Percentiles rank a stretch among this genome's conserved stretches.
These are phyloP conservation scores for Solanum bulbocastanum DNA, from an alignment of 257 asterid species.

Conservation along the genomic window DNA sequence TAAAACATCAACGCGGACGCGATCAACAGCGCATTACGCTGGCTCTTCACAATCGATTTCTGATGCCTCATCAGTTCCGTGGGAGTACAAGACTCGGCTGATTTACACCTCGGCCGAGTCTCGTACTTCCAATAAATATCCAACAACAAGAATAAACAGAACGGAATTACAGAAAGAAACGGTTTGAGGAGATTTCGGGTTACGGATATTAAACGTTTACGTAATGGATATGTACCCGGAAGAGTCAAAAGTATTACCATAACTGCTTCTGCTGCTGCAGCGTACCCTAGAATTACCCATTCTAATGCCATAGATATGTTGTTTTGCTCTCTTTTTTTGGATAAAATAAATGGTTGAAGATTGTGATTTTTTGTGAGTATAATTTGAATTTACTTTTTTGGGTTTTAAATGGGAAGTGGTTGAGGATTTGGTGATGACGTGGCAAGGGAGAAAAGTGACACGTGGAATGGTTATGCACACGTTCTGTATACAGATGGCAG, in stretches of 20 bases:
- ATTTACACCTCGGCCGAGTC: conserved; percentile 26
- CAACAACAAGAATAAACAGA: conserved; percentile 27
- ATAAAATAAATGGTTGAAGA: not conserved
- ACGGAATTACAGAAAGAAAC: conserved; percentile 35
- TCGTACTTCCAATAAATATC: conserved; percentile 63
- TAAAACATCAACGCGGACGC: conserved; percentile 34
- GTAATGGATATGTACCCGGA: conserved; percentile 20
- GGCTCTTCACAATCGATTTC: conserved; percentile 36
- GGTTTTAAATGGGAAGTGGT: not conserved
- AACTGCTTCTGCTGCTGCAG: conserved; percentile 38
- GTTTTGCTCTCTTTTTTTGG: not conserved
- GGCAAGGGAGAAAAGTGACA: not conserved
- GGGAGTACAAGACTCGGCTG: conserved; percentile 20
- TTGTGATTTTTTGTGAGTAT: not conserved
- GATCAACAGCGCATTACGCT: conserved; percentile 39
- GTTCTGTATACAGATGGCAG: not conserved
- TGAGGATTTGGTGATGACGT: not conserved
- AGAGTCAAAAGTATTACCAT: conserved; percentile 37
- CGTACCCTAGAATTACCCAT: conserved; percentile 47
- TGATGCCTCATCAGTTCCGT: conserved; percentile 36
- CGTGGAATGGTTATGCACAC: not conserved
- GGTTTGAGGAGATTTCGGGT: conserved; percentile 31
- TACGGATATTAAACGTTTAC: conserved; percentile 30
- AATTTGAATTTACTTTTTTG: not conserved
- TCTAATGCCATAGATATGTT: conserved; percentile 31